These are phyloP conservation scores for Solanum pennellii DNA, from an alignment of 257 asterid genomes.

Conservation along the genomic window DNA sequence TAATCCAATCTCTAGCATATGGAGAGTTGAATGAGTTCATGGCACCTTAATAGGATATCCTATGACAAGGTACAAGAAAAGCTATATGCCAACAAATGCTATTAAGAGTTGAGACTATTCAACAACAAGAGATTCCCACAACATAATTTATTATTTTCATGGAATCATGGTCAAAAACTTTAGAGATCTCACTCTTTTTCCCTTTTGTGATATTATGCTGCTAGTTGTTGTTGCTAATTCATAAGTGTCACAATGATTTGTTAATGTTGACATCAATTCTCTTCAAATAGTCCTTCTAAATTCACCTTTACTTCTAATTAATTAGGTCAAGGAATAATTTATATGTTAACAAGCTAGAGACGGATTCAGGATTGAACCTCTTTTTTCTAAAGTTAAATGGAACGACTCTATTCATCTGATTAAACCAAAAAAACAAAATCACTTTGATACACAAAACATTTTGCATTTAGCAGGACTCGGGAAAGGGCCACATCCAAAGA, in stretches of 20 bases:
- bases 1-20: background rate
- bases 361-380: background rate
- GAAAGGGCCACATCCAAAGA: background rate
- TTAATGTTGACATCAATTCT: background rate
- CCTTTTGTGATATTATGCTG: background rate
- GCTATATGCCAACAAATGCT: background rate
- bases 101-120: background rate
- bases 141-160: background rate
- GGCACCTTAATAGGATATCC: background rate
- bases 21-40: background rate
- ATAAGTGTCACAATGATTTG: background rate
- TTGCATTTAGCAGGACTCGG: accelerated
- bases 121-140: background rate
- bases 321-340: background rate
- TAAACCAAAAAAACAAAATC: background rate
- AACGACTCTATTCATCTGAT: background rate
- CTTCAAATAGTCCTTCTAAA: background rate
- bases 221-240: background rate
- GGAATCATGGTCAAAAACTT: background rate
- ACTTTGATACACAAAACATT: background rate
- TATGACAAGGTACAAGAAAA: background rate
- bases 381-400: background rate
- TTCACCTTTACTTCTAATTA: background rate
- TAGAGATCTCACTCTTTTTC: background rate
- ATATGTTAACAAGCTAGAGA: background rate